These are phyloP conservation scores for Fraxinus sp. DNA, from an alignment of 305 asterid species.

Conservation along the genomic window DNA sequence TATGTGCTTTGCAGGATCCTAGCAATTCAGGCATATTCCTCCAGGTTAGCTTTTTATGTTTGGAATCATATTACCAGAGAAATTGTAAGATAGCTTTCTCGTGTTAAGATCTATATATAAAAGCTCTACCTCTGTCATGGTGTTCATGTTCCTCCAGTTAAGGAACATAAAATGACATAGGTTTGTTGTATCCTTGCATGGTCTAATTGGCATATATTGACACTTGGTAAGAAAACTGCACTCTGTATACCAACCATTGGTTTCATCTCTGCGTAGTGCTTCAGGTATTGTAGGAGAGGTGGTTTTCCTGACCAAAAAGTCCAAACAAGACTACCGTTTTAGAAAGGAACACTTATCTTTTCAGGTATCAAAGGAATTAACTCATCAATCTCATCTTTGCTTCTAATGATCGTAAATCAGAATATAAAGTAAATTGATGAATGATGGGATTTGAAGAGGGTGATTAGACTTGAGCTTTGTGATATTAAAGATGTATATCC, in stretches of 20 bases:
- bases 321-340: background rate
- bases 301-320: background rate
- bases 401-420: background rate
- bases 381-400: background rate
- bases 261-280: no score
- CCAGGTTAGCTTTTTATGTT: background rate
- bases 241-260: background rate
- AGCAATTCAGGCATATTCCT: background rate
- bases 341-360: background rate
- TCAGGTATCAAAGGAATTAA: background rate
- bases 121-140: background rate
- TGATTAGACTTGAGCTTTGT: background rate
- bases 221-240: background rate
- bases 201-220: background rate
- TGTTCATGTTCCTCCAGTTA: background rate
- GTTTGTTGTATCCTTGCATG: background rate
- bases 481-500: background rate
- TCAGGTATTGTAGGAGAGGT: no score
- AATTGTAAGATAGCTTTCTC: background rate
- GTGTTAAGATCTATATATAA: background rate
- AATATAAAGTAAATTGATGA: background rate
- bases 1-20: background rate
- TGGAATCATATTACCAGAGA: background rate
- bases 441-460: background rate
- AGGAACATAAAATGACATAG: background rate